Evolutionary conservation across 495 filamentous ascomycete species (phyloP), one percentile per base, ranked within the genome.

Genomic region (Cairneyella variabilis): DNA sequence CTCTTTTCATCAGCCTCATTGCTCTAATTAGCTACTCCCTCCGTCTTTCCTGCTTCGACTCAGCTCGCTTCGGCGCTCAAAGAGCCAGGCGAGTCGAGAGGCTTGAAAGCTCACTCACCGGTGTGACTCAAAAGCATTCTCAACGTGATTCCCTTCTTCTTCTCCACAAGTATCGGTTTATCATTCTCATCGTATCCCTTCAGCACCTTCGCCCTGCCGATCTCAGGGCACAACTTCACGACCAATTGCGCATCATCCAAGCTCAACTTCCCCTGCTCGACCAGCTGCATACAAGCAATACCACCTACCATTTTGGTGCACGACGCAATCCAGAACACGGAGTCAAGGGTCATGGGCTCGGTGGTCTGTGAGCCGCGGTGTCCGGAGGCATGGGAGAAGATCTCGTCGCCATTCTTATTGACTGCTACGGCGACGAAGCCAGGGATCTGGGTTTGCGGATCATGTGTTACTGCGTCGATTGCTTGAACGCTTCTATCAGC

Each of bases 71-170:
- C n/a, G n/a, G n/a, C n/a, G n/a, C n/a, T n/a, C n/a, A n/a, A n/a
- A n/a, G n/a, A n/a, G n/a, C n/a, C n/a, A n/a, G n/a, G n/a, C n/a
- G n/a, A n/a, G n/a, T n/a, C n/a, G n/a, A n/a, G n/a, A n/a, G n/a
- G n/a, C n/a, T n/a, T n/a, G n/a, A n/a, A n/a, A n/a, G n/a, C n/a
- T n/a, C n/a, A 71, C 17, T 58, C 62, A 68, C 68, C 68, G 21
- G 80, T 84, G 68, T 85, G 83, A 18, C 59, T 71, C 25, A 87
- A 58, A 8, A 86, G 60, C 82, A 85, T 85, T 42, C 81, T 66
- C 42, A 87, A 58, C 0, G 83, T 85, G 43, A 86, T 83, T 0
- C 68, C 66, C 3, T 61, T 68, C 45, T 78, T 72, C 62, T 81
- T 82, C 17, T 75, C 69, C 20, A 72, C 72, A 23, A 80, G 60